Evolutionary conservation across 495 filamentous ascomycete genomes (phyloP), one percentile per base, ranked within the genome.

Genomic region (Lasiosphaeria miniovina): DNA sequence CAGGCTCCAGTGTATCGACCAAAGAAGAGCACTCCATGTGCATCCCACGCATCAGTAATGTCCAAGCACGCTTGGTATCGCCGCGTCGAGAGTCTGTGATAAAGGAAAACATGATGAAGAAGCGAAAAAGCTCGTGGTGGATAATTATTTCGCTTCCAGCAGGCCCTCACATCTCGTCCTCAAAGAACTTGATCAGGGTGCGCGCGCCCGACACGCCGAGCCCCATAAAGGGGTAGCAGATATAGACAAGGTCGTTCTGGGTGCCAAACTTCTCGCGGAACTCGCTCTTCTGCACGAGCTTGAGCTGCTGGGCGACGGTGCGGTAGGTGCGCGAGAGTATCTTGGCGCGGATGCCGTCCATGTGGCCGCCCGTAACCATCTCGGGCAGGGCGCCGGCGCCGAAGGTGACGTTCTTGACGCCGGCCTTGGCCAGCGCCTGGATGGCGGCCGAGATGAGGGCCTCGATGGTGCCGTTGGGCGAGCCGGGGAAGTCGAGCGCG

Each of bases 241-340:
- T 88, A 68, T 88, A 96, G 32, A 90, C 83, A 49, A 87, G 82
- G 51, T 93, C 90, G 57, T 93, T 88, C 64, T 75, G 66, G 4
- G 86, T 88, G 36, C 90, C 90, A 71, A 95, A 82, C 78, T 95
- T 95, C 75, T 90, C 86, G 46, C 90, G 77, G 75, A 95, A 94
- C 70, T 92, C 91, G 61, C 83, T 89, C 83, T 96, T 96, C 32
- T 86, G 82, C 34, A 88, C 84, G 49, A 95, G 77, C 65, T 86
- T 87, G 62, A 94, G 84, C 69, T 90, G 86, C 68, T 86, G 86
- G 11, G 86, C 88, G 48, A 94, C 83, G 3, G 88, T 80, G 64
- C 87, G 84, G 72, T 94, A 93, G 3, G 88, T 89, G 71, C 83
- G 85, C 65, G 83, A 82, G 56, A 96, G 74, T 67, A 93, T 85